A percentile compares a stretch with the other conserved stretches of the same genome.
Conservation (phyloP, 2,329 filamentous ascomycete species). For the Gremmenia infestans region DNA sequence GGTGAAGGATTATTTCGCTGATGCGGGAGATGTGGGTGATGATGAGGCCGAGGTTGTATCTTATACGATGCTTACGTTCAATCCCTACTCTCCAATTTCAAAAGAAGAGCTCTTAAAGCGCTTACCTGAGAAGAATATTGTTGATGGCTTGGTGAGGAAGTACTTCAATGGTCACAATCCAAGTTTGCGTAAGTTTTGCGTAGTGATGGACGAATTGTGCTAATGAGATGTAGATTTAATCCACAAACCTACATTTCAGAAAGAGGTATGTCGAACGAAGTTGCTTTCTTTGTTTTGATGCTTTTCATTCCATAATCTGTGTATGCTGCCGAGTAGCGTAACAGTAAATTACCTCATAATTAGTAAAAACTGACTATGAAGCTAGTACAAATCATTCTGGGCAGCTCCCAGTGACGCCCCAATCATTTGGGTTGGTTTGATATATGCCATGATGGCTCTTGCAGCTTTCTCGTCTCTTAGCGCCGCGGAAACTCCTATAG, state of each 20-base stretch:
- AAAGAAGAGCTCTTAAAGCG: slow-evolving; percentile 44
- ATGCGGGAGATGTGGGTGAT: slow-evolving; percentile 21
- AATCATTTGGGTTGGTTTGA: slow-evolving; percentile 45
- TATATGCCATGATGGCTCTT: slow-evolving; percentile 34
- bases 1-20: slow-evolving; percentile 51
- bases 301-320: slow-evolving; percentile 4
- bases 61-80: slow-evolving; percentile 35
- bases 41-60: slow-evolving; percentile 29
- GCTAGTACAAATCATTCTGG: slow-evolving; percentile 47
- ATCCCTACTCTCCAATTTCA: slow-evolving; percentile 33
- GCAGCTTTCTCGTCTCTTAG: slow-evolving; percentile 37
- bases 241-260: slow-evolving; percentile 49
- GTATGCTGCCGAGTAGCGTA: no score
- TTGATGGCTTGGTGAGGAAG: slow-evolving; percentile 46
- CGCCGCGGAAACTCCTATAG: slow-evolving; percentile 41
- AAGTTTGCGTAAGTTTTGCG: slow-evolving; percentile 40
- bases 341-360: not conserved
- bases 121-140: slow-evolving; percentile 42
- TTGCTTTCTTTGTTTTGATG: not conserved
- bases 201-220: not conserved
- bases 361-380: slow-evolving; percentile 1
- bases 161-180: slow-evolving; percentile 51
- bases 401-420: slow-evolving; percentile 36
- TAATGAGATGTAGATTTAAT: slow-evolving; percentile 40
- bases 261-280: slow-evolving; percentile 32